Evolutionary conservation across 1,284 basidiomycete species (phyloP), one percentile per base, ranked within the genome.

Genomic region (Moesziomyces aphidis): DNA sequence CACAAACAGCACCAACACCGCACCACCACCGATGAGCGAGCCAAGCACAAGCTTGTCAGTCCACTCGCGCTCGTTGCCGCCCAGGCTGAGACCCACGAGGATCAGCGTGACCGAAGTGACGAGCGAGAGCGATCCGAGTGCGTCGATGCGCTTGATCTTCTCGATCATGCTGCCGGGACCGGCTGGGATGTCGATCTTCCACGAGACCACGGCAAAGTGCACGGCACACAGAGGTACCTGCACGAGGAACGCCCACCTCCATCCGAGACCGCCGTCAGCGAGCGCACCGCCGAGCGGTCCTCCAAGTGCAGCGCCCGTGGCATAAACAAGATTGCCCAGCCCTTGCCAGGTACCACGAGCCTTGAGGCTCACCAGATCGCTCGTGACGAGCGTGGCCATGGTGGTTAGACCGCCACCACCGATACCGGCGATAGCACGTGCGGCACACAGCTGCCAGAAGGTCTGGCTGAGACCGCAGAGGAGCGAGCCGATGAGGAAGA

Each of bases 1-100:
- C 44, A 87, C 82, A 31, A 88, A 83, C 47, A 86, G 79, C 17
- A 84, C 89, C 28, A 91, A 60, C 24, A 92, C 86, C 7, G 91
- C 64, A 6, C 87, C 49, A 56, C 80, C 80, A 9, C 52, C 78
- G 49, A 78, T 61, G 22, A 83, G 72, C 24, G 75, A 70, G 47
- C 73, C 71, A 22, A 81, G 36, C 43, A 84, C 82, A 26, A 82
- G 53, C 22, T 50, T 64, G 72, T 82, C 78, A 24, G 50, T 54
- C 81, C 82, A 83, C 26, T 70, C 76, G 50, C 76, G 71, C 61
- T 80, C 75, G 66, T 82, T 82, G 43, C 81, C 82, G 19, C 83
- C 83, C 53, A 84, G 60, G 60, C 80, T 84, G 49, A 85, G 78
- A 49, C 83, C 85, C 26, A 84, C 71, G 26, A 86, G 77, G 56